Base-by-base conservation (phyloP, 805 yeast species). In the Zygosaccharomyces kombuchaensis region DNA sequence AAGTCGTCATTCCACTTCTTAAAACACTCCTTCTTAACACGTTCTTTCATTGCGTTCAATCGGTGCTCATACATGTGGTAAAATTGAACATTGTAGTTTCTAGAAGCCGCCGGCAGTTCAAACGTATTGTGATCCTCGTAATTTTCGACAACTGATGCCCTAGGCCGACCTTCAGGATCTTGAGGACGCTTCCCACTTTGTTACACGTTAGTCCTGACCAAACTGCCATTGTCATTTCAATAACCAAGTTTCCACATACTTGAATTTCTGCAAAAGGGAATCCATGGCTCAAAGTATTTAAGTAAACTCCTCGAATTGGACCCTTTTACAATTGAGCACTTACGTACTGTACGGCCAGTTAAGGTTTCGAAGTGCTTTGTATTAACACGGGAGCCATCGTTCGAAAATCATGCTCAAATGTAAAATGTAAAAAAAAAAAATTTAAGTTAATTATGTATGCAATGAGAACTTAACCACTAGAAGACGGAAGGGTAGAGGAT, bases 1-100 rank as follows among this genome's bases (percentile, higher is more conserved):
- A 60, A 62, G 49, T 69, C 78, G 26, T 73, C 62, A 31, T 79
- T 78, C 90, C 91, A 84, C 53, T 76, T 75, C 68, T 62, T 58
- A 2, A 57, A 55, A 2, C 81, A 81, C 44, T 69, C 68, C 31
- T 69, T 69, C 37, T 66, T 57, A 0, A 80, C 74, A 6, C 77
- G 62, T 9, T 76, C 73, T 48, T 75, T 70, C 36, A 84, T 65
- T 21, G 60, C 59, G 2, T 62, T 62, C n/a, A 81, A 66, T 25
- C 91, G 70, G 47, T 72, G 66, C 44, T 68, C 72, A 55, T 84
- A 84, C 27, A 82, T 63, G 19, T 72, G 66, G 25, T 81, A 81
- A 54, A 74, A 84, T 58, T 84, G 91, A 26, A 70, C 69, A 21
- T 67, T 71, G 51, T 79, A 82, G 6, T 72, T 63, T 32, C 82